Base-by-base conservation (phyloP, 2,329 filamentous ascomycete species). In the Penicillium palitans region DNA sequence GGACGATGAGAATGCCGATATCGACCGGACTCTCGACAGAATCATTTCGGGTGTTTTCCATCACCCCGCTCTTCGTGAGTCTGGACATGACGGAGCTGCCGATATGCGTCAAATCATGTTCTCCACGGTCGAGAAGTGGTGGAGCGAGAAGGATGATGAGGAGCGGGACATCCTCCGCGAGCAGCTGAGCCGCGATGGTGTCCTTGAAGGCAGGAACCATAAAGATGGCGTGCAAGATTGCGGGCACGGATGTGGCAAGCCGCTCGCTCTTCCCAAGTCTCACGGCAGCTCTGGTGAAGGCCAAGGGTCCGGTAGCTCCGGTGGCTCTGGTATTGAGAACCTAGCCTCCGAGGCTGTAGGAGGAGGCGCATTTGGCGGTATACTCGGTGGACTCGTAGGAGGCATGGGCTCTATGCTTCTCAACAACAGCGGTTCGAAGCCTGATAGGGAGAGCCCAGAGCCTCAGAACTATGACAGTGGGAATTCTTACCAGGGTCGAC, bases 11-110 rank as follows among this genome's bases (percentile, higher is more conserved):
- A 71, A 77, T 56, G 79, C 83, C 57, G 90, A 96, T 67, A 78
- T 91, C 41, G 81, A 90, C 61, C 83, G 85, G 57, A 86, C 88
- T 3, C 80, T 95, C 64, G 84, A 88, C 70, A 86, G 88, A 61
- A 93, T 97, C 74, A 86, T 96, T 69, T 77, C 85, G 49, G 92
- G 91, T 60, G 87, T 96, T 37, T 85, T 97, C 74, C 91, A 96
- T 70, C 93, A 97, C 75, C 93, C 93, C 2, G 91, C 91, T 48
- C 87, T 91, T 66, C 87, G 89, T 57, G 78, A 86, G 10, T 78
- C 83, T 71, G 90, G 89, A 48, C 80, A 87, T 21, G 89, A 92
- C 69, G 90, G 88, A 12, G 87, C 86, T 13, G 70, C 76, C 8
- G 89, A 96, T 66, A 89, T 91, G 54, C 90, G 91, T 55, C 74